A percentile compares a stretch with the other conserved stretches of the same genome.
Conservation (phyloP, 2,329 filamentous ascomycete species). For the Trichoderma endophyticum region DNA sequence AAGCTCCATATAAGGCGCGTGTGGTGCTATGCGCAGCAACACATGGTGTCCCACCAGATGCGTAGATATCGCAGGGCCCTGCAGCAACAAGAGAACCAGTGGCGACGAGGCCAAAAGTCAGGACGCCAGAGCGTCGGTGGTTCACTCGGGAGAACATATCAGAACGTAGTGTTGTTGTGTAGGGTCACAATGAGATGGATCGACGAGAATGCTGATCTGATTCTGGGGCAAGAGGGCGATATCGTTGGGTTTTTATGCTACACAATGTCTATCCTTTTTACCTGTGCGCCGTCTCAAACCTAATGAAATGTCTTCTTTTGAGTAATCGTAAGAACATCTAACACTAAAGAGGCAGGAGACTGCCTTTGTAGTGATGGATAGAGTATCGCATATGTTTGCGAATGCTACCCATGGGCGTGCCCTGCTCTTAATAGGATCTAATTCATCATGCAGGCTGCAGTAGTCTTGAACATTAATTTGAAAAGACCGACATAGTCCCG, state of each 20-base stretch:
- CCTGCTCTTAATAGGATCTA: background rate
- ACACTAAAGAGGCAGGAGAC: constrained; percentile 5
- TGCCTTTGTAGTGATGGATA: background rate
- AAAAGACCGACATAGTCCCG: background rate
- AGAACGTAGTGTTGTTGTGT: background rate
- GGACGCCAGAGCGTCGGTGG: background rate
- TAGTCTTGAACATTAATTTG: background rate
- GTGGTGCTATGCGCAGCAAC: constrained; percentile 13
- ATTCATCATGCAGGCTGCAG: background rate
- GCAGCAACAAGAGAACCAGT: background rate
- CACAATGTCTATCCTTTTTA: background rate
- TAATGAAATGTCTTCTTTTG: background rate
- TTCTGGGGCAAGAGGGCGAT: background rate
- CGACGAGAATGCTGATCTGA: background rate
- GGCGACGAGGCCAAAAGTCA: background rate
- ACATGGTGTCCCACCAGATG: constrained; percentile 1
- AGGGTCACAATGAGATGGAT: background rate
- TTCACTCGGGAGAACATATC: background rate
- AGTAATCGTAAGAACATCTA: background rate
- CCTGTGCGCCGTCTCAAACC: background rate
- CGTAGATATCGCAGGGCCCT: constrained; percentile 1
- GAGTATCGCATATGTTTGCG: background rate
- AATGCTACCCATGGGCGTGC: background rate
- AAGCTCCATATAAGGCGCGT: background rate
- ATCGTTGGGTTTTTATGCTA: background rate